Base-by-base conservation (phyloP, 2,329 filamentous ascomycete species). In the Trichoderma sp. region DNA sequence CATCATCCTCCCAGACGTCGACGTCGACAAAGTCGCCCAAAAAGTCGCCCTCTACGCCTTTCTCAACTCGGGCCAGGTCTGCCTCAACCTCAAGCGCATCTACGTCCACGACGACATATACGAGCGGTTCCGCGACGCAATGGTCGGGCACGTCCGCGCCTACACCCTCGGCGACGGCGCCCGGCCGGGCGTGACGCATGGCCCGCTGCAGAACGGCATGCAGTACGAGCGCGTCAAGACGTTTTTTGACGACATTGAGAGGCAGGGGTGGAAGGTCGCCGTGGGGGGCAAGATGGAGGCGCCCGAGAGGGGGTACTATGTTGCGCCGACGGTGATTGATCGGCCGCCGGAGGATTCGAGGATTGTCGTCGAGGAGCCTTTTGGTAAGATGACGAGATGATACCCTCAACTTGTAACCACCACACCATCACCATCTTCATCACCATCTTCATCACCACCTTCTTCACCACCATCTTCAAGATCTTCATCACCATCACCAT, bases 301-400 rank as follows among this genome's bases (percentile, higher is more conserved):
- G 78, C 89, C 90, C 65, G 76, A 81, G 69, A 88, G 91, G 81
- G 91, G 91, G 62, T 95, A 90, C 84, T 95, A 93, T 82, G 92
- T 95, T 76, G 82, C 93, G 80, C 92, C 92, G 17, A 95, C 92
- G 0, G 71, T 78, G 2, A 73, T 78, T 34, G 72, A 70, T 1
- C 69, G 75, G 10, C 74, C 77, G 3, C 72, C 69, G 28, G 69
- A 71, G 1, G 64, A 69, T 0, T 78, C 77, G 71, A 63, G 69
- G 0, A 71, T 78, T n/a, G 78, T 70, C 57, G 67, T 69, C 2
- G 72, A 75, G 26, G 77, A 78, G 57, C 76, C 76, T 9, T 78
- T 78, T 30, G 77, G 60, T 63, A 21, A 30, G 19, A 39, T 30
- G 4, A 4, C 34, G 30, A 24, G 21, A 24, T 24, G 21, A 24